Base-by-base conservation (phyloP, 257 asterid genomes). In the Coffea canephora region DNA sequence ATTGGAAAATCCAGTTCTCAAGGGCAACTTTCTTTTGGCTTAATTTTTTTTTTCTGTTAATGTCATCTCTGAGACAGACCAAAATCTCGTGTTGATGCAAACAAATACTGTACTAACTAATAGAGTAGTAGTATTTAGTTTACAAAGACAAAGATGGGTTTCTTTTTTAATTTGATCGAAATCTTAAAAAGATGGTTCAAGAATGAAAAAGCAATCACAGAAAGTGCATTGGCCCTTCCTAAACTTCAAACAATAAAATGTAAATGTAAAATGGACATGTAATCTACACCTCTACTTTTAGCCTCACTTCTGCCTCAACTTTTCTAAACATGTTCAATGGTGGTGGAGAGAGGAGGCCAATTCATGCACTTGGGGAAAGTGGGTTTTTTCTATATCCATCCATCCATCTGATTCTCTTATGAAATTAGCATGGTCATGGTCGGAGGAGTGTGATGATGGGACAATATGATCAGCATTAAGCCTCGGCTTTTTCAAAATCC, bases 271-370 rank as follows among this genome's bases (percentile, higher is more conserved):
- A 80, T 76, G 3, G 78, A 80, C 81, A 49, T 34, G 80, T 71
- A 52, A 39, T 49, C 71, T 31, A 69, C 81, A 55, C 78, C 80
- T 74, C 77, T 77, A 43, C 84, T 86, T 85, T 85, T 67, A 75
- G 89, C 88, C 90, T 80, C 89, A 79, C 86, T 83, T 86, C 82
- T 89, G 94, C 86, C 91, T 76, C 83, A 66, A 78, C 92, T 88
- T 91, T 91, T 75, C n/a, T 87, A 77, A 83, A 83, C 96, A 91
- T 85, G 75, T 46, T 82, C 72, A 54, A 78, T 87, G 88, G 82
- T 80, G 83, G 83, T 73, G 84, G 86, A 83, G 71, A 77, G 79
- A 73, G 79, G 85, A 64, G 78, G 66, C 82, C 83, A 43, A 69
- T 90, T 84, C 84, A 82, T 81, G 85, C 78, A 82, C 85, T 83